Evolutionary conservation across 192 early-diverging fungal genomes (phyloP).

Genomic region (Gonapodya prolifera): DNA sequence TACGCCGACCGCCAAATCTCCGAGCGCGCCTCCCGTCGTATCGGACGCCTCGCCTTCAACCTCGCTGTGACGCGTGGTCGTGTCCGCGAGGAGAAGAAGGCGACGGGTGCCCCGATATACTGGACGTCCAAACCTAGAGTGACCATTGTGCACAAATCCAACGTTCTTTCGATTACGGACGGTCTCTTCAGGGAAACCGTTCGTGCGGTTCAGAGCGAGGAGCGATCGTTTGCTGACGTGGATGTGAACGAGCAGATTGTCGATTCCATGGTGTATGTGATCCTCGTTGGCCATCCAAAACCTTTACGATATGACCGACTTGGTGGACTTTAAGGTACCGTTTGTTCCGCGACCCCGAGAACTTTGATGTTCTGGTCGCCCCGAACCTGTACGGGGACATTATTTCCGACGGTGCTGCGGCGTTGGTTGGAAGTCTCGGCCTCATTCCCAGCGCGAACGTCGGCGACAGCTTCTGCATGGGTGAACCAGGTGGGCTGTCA

Average conservation of each 20-base stretch:
- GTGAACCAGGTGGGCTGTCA: conserved; percentile 59
- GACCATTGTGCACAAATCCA: conserved; percentile 96
- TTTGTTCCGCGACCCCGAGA: conserved; percentile 92
- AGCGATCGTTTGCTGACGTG: conserved; percentile 49
- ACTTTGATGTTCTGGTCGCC: conserved; percentile 92
- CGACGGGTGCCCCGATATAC: background rate
- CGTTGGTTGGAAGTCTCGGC: conserved; percentile 87
- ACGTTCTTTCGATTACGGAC: conserved; percentile 86
- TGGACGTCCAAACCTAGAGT: conserved; percentile 34
- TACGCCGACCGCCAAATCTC: conserved; percentile 85
- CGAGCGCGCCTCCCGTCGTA: conserved; percentile 73
- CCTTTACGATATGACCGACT: background rate
- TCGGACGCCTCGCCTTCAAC: conserved; percentile 82
- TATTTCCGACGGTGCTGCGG: conserved; percentile 93
- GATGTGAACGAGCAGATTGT: conserved; percentile 94
- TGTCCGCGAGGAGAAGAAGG: background rate
- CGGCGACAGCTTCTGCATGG: conserved; percentile 88
- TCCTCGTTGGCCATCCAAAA: background rate
- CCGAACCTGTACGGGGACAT: conserved; percentile 99
- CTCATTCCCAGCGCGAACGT: conserved; percentile 94
- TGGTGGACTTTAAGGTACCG: conserved; percentile 41
- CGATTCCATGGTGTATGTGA: conserved; percentile 88
- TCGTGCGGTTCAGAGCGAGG: conserved; percentile 49
- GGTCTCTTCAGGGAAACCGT: conserved; percentile 89
- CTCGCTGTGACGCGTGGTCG: conserved; percentile 65